Evolutionary conservation across 805 yeast genomes (phyloP).

Genomic region (Metschnikowia reukaufii): DNA sequence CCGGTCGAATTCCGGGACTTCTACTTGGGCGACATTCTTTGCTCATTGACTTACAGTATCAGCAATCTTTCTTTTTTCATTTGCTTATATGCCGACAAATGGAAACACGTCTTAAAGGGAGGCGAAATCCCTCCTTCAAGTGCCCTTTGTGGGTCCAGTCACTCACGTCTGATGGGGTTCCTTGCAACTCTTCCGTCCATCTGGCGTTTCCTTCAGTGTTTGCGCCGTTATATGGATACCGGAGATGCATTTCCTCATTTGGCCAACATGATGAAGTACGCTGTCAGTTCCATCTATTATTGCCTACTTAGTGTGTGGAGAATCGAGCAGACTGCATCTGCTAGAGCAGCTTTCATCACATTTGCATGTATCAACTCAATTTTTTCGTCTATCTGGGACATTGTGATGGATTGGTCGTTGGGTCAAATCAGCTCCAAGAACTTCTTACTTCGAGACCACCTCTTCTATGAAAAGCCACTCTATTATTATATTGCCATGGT

Average conservation of each 20-base stretch:
- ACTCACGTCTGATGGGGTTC: conserved; percentile 78
- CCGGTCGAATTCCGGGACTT: conserved; percentile 96
- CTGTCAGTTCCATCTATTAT: conserved; percentile 64
- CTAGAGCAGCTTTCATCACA: conserved; percentile 62
- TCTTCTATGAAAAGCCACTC: conserved; percentile 56
- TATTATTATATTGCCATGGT: conserved; percentile 76
- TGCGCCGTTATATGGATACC: conserved; percentile 87
- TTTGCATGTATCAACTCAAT: conserved; percentile 75
- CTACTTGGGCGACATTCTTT: conserved; percentile 86
- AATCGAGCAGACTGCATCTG: conserved; percentile 44
- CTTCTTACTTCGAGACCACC: conserved; percentile 64
- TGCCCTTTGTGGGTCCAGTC: conserved; percentile 70
- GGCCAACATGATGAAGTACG: conserved; percentile 81
- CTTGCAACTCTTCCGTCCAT: conserved; percentile 80
- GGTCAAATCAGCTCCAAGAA: conserved; percentile 63
- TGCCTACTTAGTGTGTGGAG: conserved; percentile 76
- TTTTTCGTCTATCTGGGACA: conserved; percentile 78
- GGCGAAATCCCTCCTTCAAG: conserved; percentile 22
- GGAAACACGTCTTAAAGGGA: conserved; percentile 54
- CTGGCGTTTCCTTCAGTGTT: conserved; percentile 89
- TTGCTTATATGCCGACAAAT: conserved; percentile 73
- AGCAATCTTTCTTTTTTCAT: conserved; percentile 83
- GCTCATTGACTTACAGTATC: conserved; percentile 84
- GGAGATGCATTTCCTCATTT: conserved; percentile 96
- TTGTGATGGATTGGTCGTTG: conserved; percentile 94